Evolutionary conservation across 129 eudicot species (phyloP), one percentile per base, ranked within the genome.

Genomic region (Centella asiatica): DNA sequence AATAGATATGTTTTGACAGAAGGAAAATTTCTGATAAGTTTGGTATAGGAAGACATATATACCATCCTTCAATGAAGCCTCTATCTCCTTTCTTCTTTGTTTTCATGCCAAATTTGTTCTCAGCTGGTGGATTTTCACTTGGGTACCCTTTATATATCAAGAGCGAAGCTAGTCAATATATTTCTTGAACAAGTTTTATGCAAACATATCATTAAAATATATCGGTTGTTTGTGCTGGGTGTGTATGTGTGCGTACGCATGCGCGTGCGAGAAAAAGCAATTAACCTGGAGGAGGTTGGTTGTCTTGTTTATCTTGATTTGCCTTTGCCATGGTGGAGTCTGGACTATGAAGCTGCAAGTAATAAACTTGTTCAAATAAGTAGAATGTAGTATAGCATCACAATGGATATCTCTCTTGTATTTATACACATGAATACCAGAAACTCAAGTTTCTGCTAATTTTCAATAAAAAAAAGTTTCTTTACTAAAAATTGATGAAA

Each of bases 11-110:
- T 48, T 48, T 18, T 19, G 10, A 4, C 12, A 5, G 3, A 52
- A 52, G 33, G 28, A 22, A 13, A 25, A 1, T 52, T 52, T 52
- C 6, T 22, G 18, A 22, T 25, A 18, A 12, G 3, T 10, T 26
- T 53, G 31, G 34, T 25, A 53, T 5, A 26, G 25, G 42, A 25
- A 31, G 59, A 8, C 44, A 65, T 18, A 17, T 14, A 17, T 70
- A 76, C 81, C 81, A 76, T 76, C 81, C 81, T 66, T 76, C 81
- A 64, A 76, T 60, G 69, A 76, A 76, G 19, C 81, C 76, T 31
- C 76, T 70, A 10, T 76, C 76, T 3, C 80, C 80, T 65, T 70
- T 76, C 26, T 46, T 27, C 60, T 70, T 70, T 4, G 73, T 29
- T 52, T 48, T 19, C 3, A 69, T 18, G 47, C 45, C 55, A 25